Evolutionary conservation across 2,329 filamentous ascomycete species (phyloP), one percentile per base, ranked within the genome.

Genomic region (Mariannaea elegans): DNA sequence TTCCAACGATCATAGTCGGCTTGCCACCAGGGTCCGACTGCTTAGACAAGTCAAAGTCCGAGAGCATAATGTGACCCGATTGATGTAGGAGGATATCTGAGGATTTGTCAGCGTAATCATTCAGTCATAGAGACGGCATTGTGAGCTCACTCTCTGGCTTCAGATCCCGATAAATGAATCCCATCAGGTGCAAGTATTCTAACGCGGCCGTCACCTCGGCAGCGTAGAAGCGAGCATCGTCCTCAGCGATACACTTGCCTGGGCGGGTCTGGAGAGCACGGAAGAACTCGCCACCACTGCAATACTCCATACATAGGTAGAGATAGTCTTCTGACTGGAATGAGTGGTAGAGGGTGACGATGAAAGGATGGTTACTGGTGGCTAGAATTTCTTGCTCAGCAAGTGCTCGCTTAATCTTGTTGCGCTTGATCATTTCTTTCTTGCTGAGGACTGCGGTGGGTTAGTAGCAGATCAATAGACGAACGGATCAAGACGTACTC

Each of bases 281-380:
- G 83, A 99, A 99, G 81, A 99, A 99, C 78, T 99, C 95, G 62
- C 95, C 95, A 66, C 95, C 95, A 71, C 94, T 98, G 83, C 95
- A 99, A 76, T 99, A 99, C 78, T 99, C 95, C 95, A 99, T 99
- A 77, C 95, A 99, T n/a, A 99, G 85, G 75, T 99, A 99, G 39
- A 99, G 85, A 78, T 98, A 94, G 68, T 99, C 95, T 76, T 99
- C 95, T 1, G 95, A 99, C 77, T 99, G 95, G 84, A 99, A 99
- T 0, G 94, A 98, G 79, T 99, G 95, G 76, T 98, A 99, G 3
- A 99, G 83, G 0, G 95, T 99, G 64, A 99, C 95, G 74, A 99
- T 99, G 77, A 99, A 99, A 0, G 95, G 95, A 72, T 99, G 95
- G 71, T 99, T 99, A 82, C 94, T 98, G 39, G 95, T 99, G 8